Conservation (phyloP, 2,329 filamentous ascomycete species). For the Microascus cirrosus region DNA sequence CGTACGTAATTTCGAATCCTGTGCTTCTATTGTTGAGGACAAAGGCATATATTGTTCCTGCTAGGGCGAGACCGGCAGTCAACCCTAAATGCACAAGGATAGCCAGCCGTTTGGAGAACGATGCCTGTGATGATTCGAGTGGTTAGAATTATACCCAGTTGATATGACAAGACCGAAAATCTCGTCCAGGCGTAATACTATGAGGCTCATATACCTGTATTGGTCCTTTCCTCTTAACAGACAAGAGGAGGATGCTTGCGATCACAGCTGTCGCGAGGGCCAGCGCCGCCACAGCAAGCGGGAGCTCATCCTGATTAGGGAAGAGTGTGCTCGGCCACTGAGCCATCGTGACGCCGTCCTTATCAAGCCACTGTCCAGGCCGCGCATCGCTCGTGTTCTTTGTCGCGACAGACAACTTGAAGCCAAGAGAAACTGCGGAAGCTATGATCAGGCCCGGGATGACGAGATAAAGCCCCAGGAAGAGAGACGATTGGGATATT, state of each 20-base stretch:
- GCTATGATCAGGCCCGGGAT: background rate
- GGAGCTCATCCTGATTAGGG: conserved; percentile 1
- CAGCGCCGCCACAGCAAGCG: background rate
- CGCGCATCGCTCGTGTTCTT: background rate
- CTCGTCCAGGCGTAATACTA: no score
- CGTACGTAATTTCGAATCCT: background rate
- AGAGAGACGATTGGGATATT: background rate
- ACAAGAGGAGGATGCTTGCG: background rate
- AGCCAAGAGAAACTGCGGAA: background rate
- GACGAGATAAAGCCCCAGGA: background rate
- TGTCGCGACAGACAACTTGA: background rate
- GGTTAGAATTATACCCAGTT: background rate
- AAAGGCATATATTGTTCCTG: conserved; percentile 1
- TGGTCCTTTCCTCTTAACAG: background rate
- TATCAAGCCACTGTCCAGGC: background rate
- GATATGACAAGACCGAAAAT: background rate
- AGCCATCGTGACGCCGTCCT: conserved; percentile 1
- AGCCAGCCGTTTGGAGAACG: background rate
- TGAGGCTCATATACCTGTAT: background rate
- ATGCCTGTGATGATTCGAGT: background rate
- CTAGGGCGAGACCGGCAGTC: background rate
- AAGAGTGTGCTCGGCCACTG: conserved; percentile 2
- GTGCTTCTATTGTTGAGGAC: background rate
- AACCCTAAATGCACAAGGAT: background rate
- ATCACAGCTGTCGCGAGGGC: background rate